A percentile compares a stretch with the other conserved stretches of the same genome.
Conservation (phyloP, 768 basidiomycete genomes). For the Rhizopogon vesiculosus region DNA sequence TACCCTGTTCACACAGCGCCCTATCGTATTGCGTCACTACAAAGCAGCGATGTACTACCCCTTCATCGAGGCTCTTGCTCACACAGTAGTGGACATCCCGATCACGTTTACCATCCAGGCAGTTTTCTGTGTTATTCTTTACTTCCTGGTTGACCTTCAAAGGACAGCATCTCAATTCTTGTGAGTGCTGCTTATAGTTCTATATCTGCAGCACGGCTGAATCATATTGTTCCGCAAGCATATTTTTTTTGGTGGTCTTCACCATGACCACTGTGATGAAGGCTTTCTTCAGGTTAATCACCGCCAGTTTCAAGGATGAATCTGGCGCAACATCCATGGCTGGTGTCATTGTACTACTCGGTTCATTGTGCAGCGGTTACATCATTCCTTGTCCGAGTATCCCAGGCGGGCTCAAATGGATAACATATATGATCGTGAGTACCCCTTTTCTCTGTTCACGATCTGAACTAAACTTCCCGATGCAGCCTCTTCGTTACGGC, state of each 20-base stretch:
- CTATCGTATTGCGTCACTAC: constrained; percentile 37
- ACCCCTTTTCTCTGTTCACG: constrained; percentile 33
- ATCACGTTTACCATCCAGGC: constrained; percentile 23
- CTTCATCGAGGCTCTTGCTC: constrained; percentile 39
- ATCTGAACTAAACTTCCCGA: constrained; percentile 8
- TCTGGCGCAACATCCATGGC: constrained; percentile 41
- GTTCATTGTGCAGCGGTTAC: constrained; percentile 41
- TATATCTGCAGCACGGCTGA: constrained; percentile 33
- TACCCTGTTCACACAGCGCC: constrained; percentile 38
- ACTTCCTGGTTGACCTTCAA: constrained; percentile 18
- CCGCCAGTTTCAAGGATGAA: constrained; percentile 47
- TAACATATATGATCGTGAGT: constrained; percentile 15
- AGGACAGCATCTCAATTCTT: constrained; percentile 11
- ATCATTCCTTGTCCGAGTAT: constrained; percentile 20
- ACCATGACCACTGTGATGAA: constrained; percentile 61
- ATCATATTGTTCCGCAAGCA: constrained; percentile 34
- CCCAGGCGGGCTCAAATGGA: constrained; percentile 11
- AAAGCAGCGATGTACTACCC: constrained; percentile 45
- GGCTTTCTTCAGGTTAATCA: constrained; percentile 65
- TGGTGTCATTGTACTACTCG: constrained; percentile 29
- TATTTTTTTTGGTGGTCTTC: constrained; percentile 49
- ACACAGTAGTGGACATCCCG: constrained; percentile 43
- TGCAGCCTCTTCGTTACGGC: constrained; percentile 28
- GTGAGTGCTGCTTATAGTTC: constrained; percentile 12
- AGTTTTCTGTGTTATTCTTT: constrained; percentile 8